A percentile compares a stretch with the other conserved stretches of the same genome.
phyloP scores from a whole-genome alignment of 192 early-diverging fungal species.

The Backusella westeae region DNA sequence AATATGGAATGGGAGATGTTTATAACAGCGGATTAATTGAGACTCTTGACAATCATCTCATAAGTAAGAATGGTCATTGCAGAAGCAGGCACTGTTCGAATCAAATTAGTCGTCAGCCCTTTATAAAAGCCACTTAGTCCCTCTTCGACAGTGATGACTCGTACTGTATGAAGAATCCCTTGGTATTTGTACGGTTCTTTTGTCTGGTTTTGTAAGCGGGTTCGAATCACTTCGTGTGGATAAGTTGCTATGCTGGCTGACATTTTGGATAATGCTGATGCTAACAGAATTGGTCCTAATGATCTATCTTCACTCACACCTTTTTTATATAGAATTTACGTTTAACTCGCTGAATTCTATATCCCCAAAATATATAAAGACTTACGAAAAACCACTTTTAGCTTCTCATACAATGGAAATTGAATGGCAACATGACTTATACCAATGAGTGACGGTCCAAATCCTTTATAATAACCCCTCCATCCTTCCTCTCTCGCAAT shows the following conservation, averaged over 20 bases:
- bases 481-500: constrained; percentile 78
- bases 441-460: constrained; percentile 87
- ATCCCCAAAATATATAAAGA: constrained; percentile 3
- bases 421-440: constrained; percentile 91
- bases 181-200: constrained; percentile 69
- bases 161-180: constrained; percentile 76
- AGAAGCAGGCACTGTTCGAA: constrained; percentile 86
- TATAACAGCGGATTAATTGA: background rate
- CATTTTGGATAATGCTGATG: constrained; percentile 86
- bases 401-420: constrained; percentile 93
- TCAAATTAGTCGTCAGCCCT: constrained; percentile 81
- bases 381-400: constrained; percentile 70
- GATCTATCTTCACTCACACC: constrained; percentile 6
- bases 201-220: constrained; percentile 88
- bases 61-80: constrained; percentile 88
- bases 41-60: constrained; percentile 42
- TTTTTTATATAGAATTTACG: background rate
- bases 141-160: constrained; percentile 73
- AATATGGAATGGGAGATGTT: background rate
- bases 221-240: constrained; percentile 92
- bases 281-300: constrained; percentile 61
- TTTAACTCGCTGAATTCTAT: constrained; percentile 4
- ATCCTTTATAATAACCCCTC: constrained; percentile 89
- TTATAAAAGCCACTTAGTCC: constrained; percentile 82
- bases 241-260: constrained; percentile 87